phyloP scores from a whole-genome alignment of 2,329 filamentous ascomycete species.

The Aspergillus japonicus region DNA sequence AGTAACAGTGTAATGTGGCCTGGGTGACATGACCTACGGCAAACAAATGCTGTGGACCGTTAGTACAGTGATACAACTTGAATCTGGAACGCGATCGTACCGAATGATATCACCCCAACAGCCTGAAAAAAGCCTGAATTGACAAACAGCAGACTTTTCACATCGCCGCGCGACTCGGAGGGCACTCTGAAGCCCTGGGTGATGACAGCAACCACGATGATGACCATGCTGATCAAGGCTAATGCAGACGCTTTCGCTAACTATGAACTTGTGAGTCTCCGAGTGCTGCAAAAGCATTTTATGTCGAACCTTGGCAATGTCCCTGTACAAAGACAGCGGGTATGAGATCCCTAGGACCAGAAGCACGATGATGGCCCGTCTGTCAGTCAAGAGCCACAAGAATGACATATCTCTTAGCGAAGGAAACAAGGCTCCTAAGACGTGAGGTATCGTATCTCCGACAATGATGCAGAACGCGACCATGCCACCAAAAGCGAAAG shows the following conservation, averaged over 20 bases:
- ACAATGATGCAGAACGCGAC: constrained; percentile 97
- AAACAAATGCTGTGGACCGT: constrained; percentile 59
- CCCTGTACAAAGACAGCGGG: constrained; percentile 87
- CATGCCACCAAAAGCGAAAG: constrained; percentile 98
- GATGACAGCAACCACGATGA: constrained; percentile 86
- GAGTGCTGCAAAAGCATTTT: background rate
- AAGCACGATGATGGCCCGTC: constrained; percentile 81
- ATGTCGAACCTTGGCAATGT: constrained; percentile 82
- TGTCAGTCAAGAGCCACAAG: constrained; percentile 76
- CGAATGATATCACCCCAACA: constrained; percentile 96
- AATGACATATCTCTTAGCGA: constrained; percentile 69
- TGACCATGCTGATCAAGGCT: constrained; percentile 85
- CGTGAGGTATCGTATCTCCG: constrained; percentile 92
- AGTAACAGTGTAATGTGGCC: constrained; percentile 12
- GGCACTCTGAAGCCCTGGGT: constrained; percentile 78
- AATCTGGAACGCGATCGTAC: constrained; percentile 48
- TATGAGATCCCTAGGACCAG: constrained; percentile 85
- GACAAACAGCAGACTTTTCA: constrained; percentile 70
- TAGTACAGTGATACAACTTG: constrained; percentile 26
- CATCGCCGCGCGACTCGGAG: constrained; percentile 66
- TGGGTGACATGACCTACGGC: constrained; percentile 48
- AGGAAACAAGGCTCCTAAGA: constrained; percentile 79
- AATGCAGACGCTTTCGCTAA: constrained; percentile 93
- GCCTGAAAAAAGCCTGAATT: constrained; percentile 91
- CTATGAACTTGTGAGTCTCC: constrained; percentile 50